phyloP scores from a whole-genome alignment of 495 filamentous ascomycete species.

The Neurospora sp. region DNA sequence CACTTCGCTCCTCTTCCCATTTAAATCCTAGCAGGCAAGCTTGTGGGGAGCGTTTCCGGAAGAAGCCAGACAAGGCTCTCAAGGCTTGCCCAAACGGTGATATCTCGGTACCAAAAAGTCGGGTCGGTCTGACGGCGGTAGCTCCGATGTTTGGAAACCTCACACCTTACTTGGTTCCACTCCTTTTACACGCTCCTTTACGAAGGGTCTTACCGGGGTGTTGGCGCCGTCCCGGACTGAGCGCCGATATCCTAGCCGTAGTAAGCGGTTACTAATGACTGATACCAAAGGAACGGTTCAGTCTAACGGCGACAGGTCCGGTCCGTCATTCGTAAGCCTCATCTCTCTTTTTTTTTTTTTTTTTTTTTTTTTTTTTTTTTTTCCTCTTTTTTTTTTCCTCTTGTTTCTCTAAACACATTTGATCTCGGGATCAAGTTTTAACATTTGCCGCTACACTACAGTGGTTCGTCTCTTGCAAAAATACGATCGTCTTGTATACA shows the following conservation, averaged over 20 bases:
- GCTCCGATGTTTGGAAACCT: not conserved
- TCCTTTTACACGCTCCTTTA: not conserved
- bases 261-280: not conserved
- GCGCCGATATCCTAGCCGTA: not conserved
- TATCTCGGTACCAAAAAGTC: not conserved
- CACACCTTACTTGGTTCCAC: not conserved
- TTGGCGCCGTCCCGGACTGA: not conserved
- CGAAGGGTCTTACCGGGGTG: not conserved
- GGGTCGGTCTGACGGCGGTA: not conserved
- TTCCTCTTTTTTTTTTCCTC: too few species aligned
- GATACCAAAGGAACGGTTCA: not conserved
- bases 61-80: not conserved
- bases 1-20: not conserved
- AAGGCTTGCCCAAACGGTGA: not conserved
- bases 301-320: not conserved
- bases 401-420: too few species aligned
- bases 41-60: too few species aligned
- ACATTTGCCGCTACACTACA: slow-evolving; percentile 1
- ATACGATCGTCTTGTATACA: slow-evolving; percentile 43
- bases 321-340: not conserved
- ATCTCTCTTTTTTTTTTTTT: slow-evolving; percentile 5
- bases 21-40: not conserved
- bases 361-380: not conserved
- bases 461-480: slow-evolving; percentile 50
- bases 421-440: not conserved